phyloP scores from a whole-genome alignment of 2,329 filamentous ascomycete genomes.

The Fusarium nematophilum region DNA sequence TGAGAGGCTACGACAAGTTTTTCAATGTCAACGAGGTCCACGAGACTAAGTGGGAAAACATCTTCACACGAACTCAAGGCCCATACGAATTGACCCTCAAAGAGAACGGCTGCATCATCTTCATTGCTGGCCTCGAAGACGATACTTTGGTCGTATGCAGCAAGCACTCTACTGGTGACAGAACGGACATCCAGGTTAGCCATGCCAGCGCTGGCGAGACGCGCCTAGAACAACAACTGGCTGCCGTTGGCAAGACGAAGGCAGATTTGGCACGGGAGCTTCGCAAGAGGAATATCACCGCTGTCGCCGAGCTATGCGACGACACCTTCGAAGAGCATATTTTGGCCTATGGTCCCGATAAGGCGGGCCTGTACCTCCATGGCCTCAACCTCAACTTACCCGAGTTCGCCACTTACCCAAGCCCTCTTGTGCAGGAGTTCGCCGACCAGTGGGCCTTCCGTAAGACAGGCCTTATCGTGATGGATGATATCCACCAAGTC shows the following conservation, averaged over 20 bases:
- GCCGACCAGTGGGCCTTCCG: conserved; percentile 94
- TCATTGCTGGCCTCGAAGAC: conserved; percentile 91
- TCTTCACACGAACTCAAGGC: conserved; percentile 79
- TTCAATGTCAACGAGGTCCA: conserved; percentile 91
- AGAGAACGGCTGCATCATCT: conserved; percentile 99
- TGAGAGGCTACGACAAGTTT: conserved; percentile 98
- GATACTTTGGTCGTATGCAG: conserved; percentile 95
- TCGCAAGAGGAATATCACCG: conserved; percentile 85
- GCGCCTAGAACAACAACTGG: conserved; percentile 84
- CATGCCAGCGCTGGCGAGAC: conserved; percentile 87
- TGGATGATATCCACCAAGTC: conserved; percentile 79
- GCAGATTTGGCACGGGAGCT: conserved; percentile 82
- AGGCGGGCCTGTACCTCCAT: conserved; percentile 92
- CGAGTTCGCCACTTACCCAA: conserved; percentile 87
- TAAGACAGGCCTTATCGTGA: conserved; percentile 83
- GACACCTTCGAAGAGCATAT: conserved; percentile 98
- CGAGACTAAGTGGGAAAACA: conserved; percentile 85
- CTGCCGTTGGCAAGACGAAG: conserved; percentile 79
- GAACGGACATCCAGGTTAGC: conserved; percentile 77
- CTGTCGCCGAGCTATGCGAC: conserved; percentile 95
- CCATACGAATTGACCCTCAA: conserved; percentile 97
- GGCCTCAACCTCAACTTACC: conserved; percentile 97
- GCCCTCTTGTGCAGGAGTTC: conserved; percentile 85
- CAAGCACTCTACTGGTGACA: conserved; percentile 92
- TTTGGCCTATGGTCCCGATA: conserved; percentile 83